Evolutionary conservation across 352 stramenopile genomes (phyloP).

Genomic region (Globisporangium viniferum): DNA sequence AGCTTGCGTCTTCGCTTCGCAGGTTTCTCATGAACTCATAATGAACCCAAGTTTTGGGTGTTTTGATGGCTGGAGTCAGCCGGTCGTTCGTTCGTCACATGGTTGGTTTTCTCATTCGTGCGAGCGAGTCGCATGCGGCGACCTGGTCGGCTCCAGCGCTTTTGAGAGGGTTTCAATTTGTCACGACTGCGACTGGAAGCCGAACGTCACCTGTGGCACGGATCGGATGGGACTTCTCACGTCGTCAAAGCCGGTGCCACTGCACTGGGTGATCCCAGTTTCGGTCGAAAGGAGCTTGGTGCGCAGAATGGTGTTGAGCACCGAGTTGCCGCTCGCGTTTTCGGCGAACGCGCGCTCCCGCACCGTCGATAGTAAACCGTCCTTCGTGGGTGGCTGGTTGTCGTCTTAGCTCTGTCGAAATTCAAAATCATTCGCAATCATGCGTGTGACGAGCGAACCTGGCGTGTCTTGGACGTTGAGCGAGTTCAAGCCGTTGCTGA

Average conservation of each 20-base stretch:
- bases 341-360: not conserved
- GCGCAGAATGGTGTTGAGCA: constrained; percentile 20
- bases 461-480: constrained; percentile 11
- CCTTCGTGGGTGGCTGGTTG: too few species aligned
- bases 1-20: too few species aligned
- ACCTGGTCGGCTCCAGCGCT: too few species aligned
- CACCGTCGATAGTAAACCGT: not conserved
- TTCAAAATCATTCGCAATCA: not conserved
- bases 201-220: constrained; percentile 11
- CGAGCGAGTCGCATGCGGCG: too few species aligned
- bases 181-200: constrained; percentile 14
- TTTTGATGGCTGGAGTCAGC: too few species aligned
- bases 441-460: not conserved
- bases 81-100: too few species aligned
- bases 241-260: not conserved
- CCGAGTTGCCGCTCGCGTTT: not conserved
- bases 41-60: too few species aligned
- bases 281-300: not conserved
- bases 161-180: constrained; percentile 3
- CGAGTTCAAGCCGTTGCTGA: constrained; percentile 15
- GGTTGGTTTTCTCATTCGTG: too few species aligned
- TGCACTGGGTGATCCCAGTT: not conserved
- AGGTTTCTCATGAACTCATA: too few species aligned
- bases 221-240: not conserved
- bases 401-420: not conserved